These are phyloP conservation scores for Bombardia bombarda DNA, from an alignment of 495 filamentous ascomycete genomes.

Conservation along the genomic window DNA sequence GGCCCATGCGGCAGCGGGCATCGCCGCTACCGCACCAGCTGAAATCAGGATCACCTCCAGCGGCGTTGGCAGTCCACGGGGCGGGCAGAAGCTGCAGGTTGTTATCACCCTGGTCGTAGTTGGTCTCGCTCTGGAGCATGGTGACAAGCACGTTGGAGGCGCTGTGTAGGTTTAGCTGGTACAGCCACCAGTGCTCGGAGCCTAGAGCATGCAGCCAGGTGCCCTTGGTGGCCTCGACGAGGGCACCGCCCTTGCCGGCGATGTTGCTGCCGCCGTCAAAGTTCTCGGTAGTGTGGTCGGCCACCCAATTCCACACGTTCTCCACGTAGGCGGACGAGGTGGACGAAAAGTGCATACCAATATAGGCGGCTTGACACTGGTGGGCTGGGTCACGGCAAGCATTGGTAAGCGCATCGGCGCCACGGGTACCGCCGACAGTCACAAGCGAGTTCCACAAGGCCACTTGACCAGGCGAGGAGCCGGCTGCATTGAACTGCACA, in stretches of 20 bases:
- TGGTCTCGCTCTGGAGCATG: constrained; percentile 81
- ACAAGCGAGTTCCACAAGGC: constrained; percentile 54
- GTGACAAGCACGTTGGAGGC: constrained; percentile 71
- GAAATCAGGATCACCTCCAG: constrained; percentile 49
- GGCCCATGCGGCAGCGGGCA: constrained; percentile 35
- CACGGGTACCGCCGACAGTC: constrained; percentile 52
- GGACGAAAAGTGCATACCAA: constrained; percentile 57
- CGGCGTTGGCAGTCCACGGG: constrained; percentile 40
- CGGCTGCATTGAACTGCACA: constrained; percentile 52
- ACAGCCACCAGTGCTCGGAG: constrained; percentile 67
- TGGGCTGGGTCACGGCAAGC: constrained; percentile 32
- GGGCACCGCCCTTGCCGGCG: constrained; percentile 39
- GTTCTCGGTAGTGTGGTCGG: constrained; percentile 65
- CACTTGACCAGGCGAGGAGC: constrained; percentile 45
- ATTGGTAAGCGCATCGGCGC: constrained; percentile 25
- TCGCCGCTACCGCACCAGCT: constrained; percentile 27
- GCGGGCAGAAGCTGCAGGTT: constrained; percentile 36
- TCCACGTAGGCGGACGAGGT: constrained; percentile 54
- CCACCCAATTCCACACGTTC: constrained; percentile 66
- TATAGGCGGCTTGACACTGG: constrained; percentile 59
- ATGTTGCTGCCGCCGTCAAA: constrained; percentile 35
- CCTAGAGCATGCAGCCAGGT: constrained; percentile 62
- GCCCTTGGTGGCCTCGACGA: constrained; percentile 49
- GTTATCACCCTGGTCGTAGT: constrained; percentile 82
- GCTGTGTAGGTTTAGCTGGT: constrained; percentile 65